phyloP scores from a whole-genome alignment of 345 rosid genomes.

The Arabis alpina region DNA sequence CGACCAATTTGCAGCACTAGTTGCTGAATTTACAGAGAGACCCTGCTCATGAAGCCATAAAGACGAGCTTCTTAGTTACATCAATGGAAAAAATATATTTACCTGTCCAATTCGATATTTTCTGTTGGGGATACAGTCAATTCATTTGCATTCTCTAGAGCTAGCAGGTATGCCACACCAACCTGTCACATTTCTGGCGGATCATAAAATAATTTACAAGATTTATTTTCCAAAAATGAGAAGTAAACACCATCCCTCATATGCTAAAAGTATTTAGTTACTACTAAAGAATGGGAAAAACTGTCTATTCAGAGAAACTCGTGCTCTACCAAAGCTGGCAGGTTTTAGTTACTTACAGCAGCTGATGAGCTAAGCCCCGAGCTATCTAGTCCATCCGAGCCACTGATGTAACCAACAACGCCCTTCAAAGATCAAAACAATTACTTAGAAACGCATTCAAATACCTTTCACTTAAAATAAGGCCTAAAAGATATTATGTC shows the following conservation, averaged over 20 bases:
- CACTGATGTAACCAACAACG: slow-evolving; percentile 79
- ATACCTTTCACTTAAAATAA: slow-evolving; percentile 8
- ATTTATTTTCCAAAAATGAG: slow-evolving; percentile 32
- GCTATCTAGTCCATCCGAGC: slow-evolving; percentile 87
- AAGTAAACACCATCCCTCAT: slow-evolving; percentile 19
- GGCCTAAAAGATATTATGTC: slow-evolving; percentile 13
- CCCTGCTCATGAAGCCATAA: slow-evolving; percentile 29
- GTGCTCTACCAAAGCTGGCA: slow-evolving; percentile 11
- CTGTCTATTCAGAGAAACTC: slow-evolving; percentile 8
- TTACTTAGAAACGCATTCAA: slow-evolving; percentile 31
- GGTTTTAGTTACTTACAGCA: slow-evolving; percentile 65
- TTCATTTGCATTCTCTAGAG: slow-evolving; percentile 82
- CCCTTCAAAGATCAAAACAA: slow-evolving; percentile 63
- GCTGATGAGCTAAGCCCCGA: slow-evolving; percentile 99
- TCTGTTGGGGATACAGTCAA: slow-evolving; percentile 64
- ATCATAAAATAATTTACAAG: slow-evolving; percentile 37
- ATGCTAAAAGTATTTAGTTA: slow-evolving; percentile 10
- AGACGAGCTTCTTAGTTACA: slow-evolving; percentile 23
- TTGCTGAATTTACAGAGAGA: slow-evolving; percentile 6
- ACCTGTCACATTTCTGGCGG: slow-evolving; percentile 56
- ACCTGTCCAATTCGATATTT: slow-evolving; percentile 94
- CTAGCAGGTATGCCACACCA: slow-evolving; percentile 91
- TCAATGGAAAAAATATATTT: slow-evolving; percentile 1
- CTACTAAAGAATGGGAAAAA: slow-evolving; percentile 1
- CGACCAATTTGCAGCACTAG: slow-evolving; percentile 25